phyloP scores from a whole-genome alignment of 2,329 filamentous ascomycete species.

The Hyphodiscus sp. region DNA sequence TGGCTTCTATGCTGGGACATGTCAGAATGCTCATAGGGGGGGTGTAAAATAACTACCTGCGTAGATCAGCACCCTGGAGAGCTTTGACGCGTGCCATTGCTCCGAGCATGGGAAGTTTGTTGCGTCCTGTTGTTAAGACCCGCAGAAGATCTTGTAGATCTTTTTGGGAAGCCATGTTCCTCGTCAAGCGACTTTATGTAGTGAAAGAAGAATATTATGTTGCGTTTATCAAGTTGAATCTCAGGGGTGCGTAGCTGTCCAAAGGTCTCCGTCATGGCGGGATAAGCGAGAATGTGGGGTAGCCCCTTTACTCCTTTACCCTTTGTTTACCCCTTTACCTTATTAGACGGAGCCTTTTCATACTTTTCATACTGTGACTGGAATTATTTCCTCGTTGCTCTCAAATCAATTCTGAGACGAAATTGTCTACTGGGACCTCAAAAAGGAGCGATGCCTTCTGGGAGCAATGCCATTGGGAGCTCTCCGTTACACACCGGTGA shows the following conservation, averaged over 20 bases:
- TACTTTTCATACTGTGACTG: no score
- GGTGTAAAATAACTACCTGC: constrained; percentile 38
- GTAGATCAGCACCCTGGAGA: constrained; percentile 47
- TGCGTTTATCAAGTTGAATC: neutral
- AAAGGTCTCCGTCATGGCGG: neutral
- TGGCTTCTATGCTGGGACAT: constrained; percentile 23
- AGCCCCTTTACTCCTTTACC: neutral
- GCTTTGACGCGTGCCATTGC: constrained; percentile 53
- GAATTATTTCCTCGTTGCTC: no score
- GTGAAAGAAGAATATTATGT: neutral
- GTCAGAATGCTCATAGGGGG: constrained; percentile 8
- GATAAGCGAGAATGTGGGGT: neutral
- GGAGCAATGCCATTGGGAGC: no score
- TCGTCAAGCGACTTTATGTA: neutral
- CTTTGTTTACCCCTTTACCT: neutral
- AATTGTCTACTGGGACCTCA: no score
- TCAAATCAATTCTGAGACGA: no score
- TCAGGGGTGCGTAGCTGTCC: neutral
- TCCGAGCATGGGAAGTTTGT: constrained; percentile 52
- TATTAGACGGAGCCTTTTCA: no score
- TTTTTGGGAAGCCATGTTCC: constrained; percentile 46
- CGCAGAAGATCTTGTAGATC: constrained; percentile 57
- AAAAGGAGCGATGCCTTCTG: no score
- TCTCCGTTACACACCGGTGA: no score
- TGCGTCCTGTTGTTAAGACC: constrained; percentile 45